Evolutionary conservation across 2,329 filamentous ascomycete genomes (phyloP).

Genomic region (Cordyceps tenuipes): DNA sequence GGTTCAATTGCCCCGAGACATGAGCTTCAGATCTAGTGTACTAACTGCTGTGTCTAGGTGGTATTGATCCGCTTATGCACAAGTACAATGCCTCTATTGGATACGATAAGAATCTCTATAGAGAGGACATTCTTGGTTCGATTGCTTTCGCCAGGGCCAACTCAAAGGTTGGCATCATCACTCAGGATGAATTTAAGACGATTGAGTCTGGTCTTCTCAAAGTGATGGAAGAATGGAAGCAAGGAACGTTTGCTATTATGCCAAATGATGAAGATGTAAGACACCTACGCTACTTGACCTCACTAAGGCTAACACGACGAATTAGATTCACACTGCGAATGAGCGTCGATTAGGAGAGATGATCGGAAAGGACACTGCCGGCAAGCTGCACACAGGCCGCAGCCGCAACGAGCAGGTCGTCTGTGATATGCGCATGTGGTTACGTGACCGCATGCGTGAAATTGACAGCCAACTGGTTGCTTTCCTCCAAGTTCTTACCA

Average conservation of each 20-base stretch:
- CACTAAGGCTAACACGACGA: conserved; percentile 15
- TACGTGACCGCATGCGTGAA: conserved; percentile 62
- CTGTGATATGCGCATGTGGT: conserved; percentile 85
- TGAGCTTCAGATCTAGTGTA: conserved; percentile 19
- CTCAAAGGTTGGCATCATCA: conserved; percentile 64
- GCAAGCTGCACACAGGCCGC: conserved; percentile 83
- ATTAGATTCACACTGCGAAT: conserved; percentile 54
- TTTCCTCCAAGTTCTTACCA: conserved; percentile 60
- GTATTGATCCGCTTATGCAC: conserved; percentile 77
- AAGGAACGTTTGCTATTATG: conserved; percentile 42
- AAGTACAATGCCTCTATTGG: conserved; percentile 72
- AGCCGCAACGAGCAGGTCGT: conserved; percentile 87
- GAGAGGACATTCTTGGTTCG: conserved; percentile 70
- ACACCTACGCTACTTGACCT: conserved; percentile 7
- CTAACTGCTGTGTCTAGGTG: conserved; percentile 44
- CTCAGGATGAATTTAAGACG: conserved; percentile 59
- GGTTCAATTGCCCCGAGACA: conserved; percentile 25
- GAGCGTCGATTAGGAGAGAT: conserved; percentile 71
- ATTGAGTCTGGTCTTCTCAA: conserved; percentile 64
- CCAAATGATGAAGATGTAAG: conserved; percentile 46
- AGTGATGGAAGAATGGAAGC: conserved; percentile 47
- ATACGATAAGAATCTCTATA: conserved; percentile 72
- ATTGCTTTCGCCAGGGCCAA: conserved; percentile 81
- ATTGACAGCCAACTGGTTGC: conserved; percentile 62
- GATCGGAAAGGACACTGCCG: conserved; percentile 75